Conservation (phyloP, 179 eudicot genomes). For the Silene coronaria region DNA sequence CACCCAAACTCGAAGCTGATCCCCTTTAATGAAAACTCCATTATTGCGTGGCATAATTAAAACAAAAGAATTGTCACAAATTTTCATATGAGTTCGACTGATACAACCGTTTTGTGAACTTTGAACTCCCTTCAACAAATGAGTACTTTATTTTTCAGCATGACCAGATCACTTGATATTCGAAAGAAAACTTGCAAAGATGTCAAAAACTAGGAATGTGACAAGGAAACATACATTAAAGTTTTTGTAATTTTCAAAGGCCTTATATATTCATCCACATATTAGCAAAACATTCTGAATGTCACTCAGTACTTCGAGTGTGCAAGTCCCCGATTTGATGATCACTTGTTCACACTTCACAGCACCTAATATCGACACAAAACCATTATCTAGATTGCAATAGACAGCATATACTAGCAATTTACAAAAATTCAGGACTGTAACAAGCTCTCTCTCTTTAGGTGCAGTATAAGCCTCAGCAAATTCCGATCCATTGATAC, state of each 20-base stretch:
- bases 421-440: conserved; percentile 7
- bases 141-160: too few relatives aligned
- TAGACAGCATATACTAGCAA: not conserved
- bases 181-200: too few relatives aligned
- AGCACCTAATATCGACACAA: not conserved
- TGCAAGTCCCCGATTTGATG: not conserved
- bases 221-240: not conserved
- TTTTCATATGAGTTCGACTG: too few relatives aligned
- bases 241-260: not conserved
- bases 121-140: too few relatives aligned
- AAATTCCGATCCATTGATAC: not conserved
- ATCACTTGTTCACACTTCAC: not conserved
- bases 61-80: too few relatives aligned
- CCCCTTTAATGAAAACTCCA: too few relatives aligned
- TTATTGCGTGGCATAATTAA: too few relatives aligned
- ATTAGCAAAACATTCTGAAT: not conserved
- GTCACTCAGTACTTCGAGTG: not conserved
- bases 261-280: not conserved
- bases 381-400: not conserved
- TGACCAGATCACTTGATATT: too few relatives aligned
- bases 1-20: too few relatives aligned
- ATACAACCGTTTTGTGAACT: too few relatives aligned
- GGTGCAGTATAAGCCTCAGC: not conserved
- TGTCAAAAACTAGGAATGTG: too few relatives aligned
- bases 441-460: not conserved